Evolutionary conservation across 2,329 filamentous ascomycete species (phyloP), one percentile per base, ranked within the genome.

Genomic region (Nigrospora sphaerica): DNA sequence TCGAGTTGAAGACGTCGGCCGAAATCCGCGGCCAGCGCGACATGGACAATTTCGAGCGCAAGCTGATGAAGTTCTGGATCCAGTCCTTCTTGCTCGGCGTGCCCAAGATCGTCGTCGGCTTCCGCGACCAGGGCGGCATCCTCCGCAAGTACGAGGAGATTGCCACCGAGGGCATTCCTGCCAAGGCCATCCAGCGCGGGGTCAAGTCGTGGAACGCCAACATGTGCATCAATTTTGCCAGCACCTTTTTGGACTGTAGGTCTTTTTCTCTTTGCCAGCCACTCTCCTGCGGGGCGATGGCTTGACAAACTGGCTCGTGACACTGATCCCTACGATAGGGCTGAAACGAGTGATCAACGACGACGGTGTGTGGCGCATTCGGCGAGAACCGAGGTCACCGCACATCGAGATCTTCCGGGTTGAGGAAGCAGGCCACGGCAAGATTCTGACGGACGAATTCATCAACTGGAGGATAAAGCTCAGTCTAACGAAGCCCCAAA

Each of bases 11-110:
- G 64, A 98, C 93, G 1, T 81, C 82, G n/a, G 83, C 80, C 36
- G 82, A 86, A 53, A 83, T 92, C 42, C 73, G 74, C 44, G 78
- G 78, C 49, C 75, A 83, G 2, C 76, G 80, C 40, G 87, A 93
- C 57, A 74, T 81, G 59, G 67, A 84, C 17, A 85, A 82, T 52
- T 95, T 92, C 62, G 88, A 96, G 66, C 80, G 87, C 42, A 97
- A 97, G 63, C 76, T 97, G 46, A 79, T 95, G 66, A 95, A 95
- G 60, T 95, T 92, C 68, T 98, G 93, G 93, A 88, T 92, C 13
- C 93, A 97, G 65, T 95, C 88, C 0, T 98, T 95, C 61, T 74
- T 98, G 3, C 82, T 98, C 2, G 92, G 92, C 36, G 91, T 97
- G 1, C 89, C 90, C 1, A 93, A 85, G 54, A 88, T 98, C 53